These are phyloP conservation scores for Xylaria multiplex DNA, from an alignment of 2,329 filamentous ascomycete species.

Conservation along the genomic window DNA sequence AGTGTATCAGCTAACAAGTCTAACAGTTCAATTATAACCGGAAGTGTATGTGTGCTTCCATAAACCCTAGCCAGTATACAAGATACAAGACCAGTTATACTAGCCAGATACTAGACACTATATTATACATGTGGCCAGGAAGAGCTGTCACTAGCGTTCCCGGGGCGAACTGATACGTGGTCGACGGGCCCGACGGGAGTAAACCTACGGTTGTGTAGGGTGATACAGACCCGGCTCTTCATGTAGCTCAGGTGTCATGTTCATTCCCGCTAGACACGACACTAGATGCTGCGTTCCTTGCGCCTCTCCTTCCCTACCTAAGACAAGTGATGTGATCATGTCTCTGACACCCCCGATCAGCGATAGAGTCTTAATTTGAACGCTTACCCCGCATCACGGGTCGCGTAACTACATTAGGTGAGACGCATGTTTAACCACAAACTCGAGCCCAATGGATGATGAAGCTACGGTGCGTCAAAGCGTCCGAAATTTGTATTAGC, in stretches of 20 bases:
- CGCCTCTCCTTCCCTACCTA: not conserved
- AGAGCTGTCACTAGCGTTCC: not conserved
- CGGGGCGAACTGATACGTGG: conserved; percentile 4
- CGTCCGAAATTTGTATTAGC: not conserved
- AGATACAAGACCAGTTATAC: not conserved
- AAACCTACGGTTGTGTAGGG: not conserved
- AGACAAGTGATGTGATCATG: not conserved
- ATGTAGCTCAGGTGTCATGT: conserved; percentile 1
- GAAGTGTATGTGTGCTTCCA: not conserved
- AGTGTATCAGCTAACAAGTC: not conserved
- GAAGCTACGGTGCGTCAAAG: conserved; percentile 2
- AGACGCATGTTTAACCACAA: conserved; percentile 18
- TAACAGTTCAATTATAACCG: not conserved
- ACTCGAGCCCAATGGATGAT: conserved; percentile 5
- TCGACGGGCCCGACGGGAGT: not conserved
- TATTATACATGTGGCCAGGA: not conserved
- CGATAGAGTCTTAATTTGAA: conserved; percentile 2
- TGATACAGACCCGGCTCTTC: not conserved
- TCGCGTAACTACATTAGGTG: not conserved
- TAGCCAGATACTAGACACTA: not conserved
- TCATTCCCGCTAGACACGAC: not conserved
- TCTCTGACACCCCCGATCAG: not conserved
- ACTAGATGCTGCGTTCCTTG: not conserved
- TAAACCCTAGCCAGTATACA: not conserved
- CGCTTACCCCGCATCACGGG: conserved; percentile 1